Base-by-base conservation (phyloP, 805 yeast species). In the Candida hispaniensis region DNA sequence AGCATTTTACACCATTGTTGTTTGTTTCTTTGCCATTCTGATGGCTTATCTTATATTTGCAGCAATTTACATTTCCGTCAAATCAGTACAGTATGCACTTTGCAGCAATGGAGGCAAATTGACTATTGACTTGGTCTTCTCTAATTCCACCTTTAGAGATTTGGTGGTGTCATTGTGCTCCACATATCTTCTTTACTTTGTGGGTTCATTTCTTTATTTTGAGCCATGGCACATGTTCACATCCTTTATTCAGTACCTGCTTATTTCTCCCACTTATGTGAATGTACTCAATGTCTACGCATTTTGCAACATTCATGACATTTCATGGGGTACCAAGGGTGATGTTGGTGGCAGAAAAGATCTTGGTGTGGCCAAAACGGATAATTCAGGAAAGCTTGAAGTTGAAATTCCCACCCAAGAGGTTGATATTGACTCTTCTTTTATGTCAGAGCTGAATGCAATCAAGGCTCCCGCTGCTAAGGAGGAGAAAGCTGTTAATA, bases 261-360 rank as follows among this genome's bases (percentile, higher is more conserved):
- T 88, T 42, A 58, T 88, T 39, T 75, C 86, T 44, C 98, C 98
- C 0, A 73, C 93, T 0, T 91, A 86, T 55, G 75, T 85, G 58
- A 86, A 88, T 50, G 88, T 86, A 35, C 64, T 88, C 52, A 85
- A 83, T 56, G 88, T 88, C 42, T 88, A 88, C 58, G 94, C 97
- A 2, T 86, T 88, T 55, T 86, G 96, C 63, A 88, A 88, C 58
- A 78, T 88, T 42, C 94, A 88, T 56, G 98, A 88, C 62, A 75
- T 88, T 30, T 80, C 95, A 5, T 88, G 97, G 97, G 97, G 97
- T 54, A 88, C 94, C 4, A 82, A 86, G 55, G 94, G 94, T 30
- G 82, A 76, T 33, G 73, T 72, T 7, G 67, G 49, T 11, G 73
- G 28, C 52, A 73, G 63, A 51, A 71, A 63, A 59, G 93, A 70